Evolutionary conservation across 345 rosid genomes (phyloP).

Genomic region (Citrus maxima): DNA sequence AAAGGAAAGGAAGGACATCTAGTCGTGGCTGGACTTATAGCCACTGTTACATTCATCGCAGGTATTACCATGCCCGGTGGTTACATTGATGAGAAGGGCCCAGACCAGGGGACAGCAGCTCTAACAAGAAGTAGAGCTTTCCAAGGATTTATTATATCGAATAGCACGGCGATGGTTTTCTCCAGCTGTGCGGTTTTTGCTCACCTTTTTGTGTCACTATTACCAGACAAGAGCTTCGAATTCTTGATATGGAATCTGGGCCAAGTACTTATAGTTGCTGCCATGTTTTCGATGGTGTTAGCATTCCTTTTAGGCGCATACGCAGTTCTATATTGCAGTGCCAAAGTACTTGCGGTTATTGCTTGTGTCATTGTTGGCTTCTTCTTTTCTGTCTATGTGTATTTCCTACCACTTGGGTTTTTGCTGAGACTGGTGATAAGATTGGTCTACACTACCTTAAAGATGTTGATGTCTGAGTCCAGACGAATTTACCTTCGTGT

Average conservation of each 20-base stretch:
- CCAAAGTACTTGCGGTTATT: neutral
- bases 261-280: neutral
- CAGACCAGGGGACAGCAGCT: neutral
- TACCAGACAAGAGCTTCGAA: neutral
- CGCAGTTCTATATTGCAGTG: neutral
- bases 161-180: constrained; percentile 11
- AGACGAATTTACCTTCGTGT: too few species aligned
- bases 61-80: constrained; percentile 24
- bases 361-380: neutral
- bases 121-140: constrained; percentile 5
- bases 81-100: constrained; percentile 5
- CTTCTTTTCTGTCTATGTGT: neutral
- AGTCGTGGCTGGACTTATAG: constrained; percentile 15
- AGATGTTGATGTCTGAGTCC: too few species aligned
- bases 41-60: constrained; percentile 20
- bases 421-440: too few species aligned
- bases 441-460: too few species aligned
- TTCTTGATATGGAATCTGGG: too few species aligned
- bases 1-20: constrained; percentile 3
- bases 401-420: neutral
- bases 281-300: neutral
- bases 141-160: constrained; percentile 2
- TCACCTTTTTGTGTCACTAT: neutral
- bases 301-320: constrained; percentile 15
- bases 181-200: neutral